Percentiles rank a stretch among this genome's conserved stretches.
Evolutionary conservation across 2,329 filamentous ascomycete species (phyloP).

Genomic region (Coniochaeta sp.): DNA sequence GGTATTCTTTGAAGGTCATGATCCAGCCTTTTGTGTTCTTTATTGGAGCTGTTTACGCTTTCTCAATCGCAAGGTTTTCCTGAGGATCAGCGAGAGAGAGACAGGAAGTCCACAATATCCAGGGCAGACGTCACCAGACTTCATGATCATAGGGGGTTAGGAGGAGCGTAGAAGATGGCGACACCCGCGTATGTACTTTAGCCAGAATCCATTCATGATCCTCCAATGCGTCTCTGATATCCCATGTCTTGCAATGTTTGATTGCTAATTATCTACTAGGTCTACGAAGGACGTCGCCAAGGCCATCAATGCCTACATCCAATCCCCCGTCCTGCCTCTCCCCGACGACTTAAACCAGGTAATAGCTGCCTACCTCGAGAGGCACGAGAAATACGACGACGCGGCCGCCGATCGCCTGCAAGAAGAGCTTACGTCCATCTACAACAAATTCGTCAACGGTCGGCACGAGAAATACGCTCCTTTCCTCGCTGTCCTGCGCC

Average conservation of each 20-base stretch:
- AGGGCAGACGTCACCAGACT: background rate
- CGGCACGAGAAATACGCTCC: slow-evolving; percentile 49
- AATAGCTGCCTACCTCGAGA: slow-evolving; percentile 61
- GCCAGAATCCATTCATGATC: background rate
- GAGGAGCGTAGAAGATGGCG: background rate
- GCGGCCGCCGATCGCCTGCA: slow-evolving; percentile 62
- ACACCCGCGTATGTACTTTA: background rate
- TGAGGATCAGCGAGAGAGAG: background rate
- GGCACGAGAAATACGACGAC: slow-evolving; percentile 61
- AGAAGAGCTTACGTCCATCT: slow-evolving; percentile 62
- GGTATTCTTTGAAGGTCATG: background rate
- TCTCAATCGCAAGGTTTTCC: background rate
- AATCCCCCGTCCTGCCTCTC: slow-evolving; percentile 49
- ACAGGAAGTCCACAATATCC: background rate
- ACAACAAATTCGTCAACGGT: slow-evolving; percentile 54
- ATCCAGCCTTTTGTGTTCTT: background rate
- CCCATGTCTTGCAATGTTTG: background rate
- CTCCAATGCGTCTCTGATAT: background rate
- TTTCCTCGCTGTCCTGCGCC: slow-evolving; percentile 62
- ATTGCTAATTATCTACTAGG: slow-evolving; percentile 21
- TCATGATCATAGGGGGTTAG: background rate
- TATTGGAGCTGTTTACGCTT: background rate
- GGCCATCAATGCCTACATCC: slow-evolving; percentile 43
- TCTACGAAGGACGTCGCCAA: slow-evolving; percentile 55
- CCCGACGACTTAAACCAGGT: slow-evolving; percentile 55